These are phyloP conservation scores for Candida smagusa DNA, from an alignment of 1,139 yeast species.

Conservation along the genomic window DNA sequence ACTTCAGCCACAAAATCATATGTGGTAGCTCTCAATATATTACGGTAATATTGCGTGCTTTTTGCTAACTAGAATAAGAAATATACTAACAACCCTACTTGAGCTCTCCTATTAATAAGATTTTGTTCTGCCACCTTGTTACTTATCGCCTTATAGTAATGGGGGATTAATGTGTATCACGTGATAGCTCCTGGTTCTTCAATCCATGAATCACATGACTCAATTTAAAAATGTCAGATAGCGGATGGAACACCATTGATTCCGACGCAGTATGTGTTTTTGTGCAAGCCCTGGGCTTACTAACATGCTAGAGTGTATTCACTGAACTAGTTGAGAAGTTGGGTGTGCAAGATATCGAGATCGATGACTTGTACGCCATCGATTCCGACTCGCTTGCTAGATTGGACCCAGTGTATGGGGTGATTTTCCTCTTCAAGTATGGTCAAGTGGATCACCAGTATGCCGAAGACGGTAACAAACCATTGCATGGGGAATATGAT, in stretches of 20 bases:
- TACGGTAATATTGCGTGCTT: too few species aligned
- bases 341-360: constrained; percentile 54
- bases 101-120: too few species aligned
- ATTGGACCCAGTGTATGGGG: constrained; percentile 53
- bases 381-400: constrained; percentile 45
- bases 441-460: constrained; percentile 35
- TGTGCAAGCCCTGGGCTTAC: constrained; percentile 2
- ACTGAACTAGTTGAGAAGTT: constrained; percentile 60
- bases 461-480: constrained; percentile 27
- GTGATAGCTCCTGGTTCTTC: too few species aligned
- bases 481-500: constrained; percentile 47
- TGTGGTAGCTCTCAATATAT: too few species aligned
- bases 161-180: too few species aligned
- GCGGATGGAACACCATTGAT: constrained; percentile 68
- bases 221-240: constrained; percentile 10
- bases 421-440: constrained; percentile 63
- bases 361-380: constrained; percentile 58
- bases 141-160: too few species aligned
- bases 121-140: too few species aligned
- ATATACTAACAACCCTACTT: too few species aligned
- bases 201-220: background rate
- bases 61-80: too few species aligned
- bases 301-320: constrained; percentile 53
- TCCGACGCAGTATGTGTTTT: constrained; percentile 55
- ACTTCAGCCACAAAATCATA: too few species aligned